Evolutionary conservation across 495 filamentous ascomycete species (phyloP), one percentile per base, ranked within the genome.

Genomic region (Terfezia claveryi): DNA sequence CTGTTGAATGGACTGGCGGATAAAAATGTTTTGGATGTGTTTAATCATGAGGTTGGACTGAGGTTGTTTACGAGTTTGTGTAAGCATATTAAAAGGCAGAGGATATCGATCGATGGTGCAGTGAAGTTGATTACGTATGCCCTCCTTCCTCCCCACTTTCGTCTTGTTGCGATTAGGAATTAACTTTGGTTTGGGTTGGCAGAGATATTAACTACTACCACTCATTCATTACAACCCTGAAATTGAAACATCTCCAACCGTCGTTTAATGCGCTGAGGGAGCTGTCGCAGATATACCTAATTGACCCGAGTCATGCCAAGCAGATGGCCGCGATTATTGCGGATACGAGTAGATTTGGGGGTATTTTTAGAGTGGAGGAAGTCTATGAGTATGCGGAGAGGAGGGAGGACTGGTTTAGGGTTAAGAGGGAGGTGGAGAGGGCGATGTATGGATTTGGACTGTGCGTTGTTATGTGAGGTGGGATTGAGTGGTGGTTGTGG

Each of bases 381-480:
- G 91, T 96, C 1, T 94, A 91, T 64, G 92, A 95, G 71, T 99
- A 91, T 70, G 92, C 88, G 11, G 86, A 94, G 67, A 71, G 92
- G 57, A 72, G 92, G 56, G 87, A 87, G 59, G 92, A 99, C 68
- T 99, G 92, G 92, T 92, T 82, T 64, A 73, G 76, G 54, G 83
- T 99, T 5, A 82, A 81, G 70, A 76, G 75, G 56, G 78, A 86
- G 54, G 88, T 99, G 20, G 92, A 99, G 74, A 80, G 83, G 69
- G 88, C 86, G 23, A 94, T 96, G 92, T 96, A 95, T 73, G 92
- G 92, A 50, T 74, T 91, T 69, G 92, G 93, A 50, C 8, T 46
- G 1, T 98, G 91, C 65, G 67, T 60, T 44, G 66, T 89, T 51
- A 94, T 96, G 87, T 95, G 73, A 75, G 60, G 20, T 7, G n/a